Base-by-base conservation (phyloP, 2,329 filamentous ascomycete genomes). In the Fusarium sp. region DNA sequence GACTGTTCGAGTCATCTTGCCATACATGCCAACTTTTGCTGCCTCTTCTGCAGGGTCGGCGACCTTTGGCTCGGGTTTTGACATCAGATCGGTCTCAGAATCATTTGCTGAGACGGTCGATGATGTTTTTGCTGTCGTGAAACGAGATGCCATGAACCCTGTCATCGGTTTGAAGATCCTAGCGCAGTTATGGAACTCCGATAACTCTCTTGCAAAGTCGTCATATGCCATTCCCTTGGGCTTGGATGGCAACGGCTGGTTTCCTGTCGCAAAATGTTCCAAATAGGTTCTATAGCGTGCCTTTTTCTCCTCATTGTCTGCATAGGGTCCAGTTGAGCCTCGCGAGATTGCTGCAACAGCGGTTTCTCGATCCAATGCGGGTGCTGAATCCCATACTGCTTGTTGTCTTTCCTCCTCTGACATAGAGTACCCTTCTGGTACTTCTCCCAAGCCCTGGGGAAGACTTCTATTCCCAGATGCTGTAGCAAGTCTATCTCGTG, bases 21-120 rank as follows among this genome's bases (percentile, higher is more conserved):
- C 96, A 79, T 94, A 97, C 94, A 98, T 97, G 58, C 93, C 94
- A 75, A 97, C 82, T 73, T 87, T 92, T 9, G 96, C 96, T 2
- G 96, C 96, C 71, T 93, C 90, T 75, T 94, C 91, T 13, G 93
- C 93, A 0, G 94, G 90, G 73, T 97, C 92, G 64, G 73, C 70
- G 6, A 71, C 59, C 33, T 80, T 81, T 11, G 75, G 73, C 47
- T 77, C 77, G 2, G 76, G 76, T 43, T 72, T 74, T 8, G 75
- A 75, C 4, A 78, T 37, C 13, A 75, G 51, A 20, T 77, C 77
- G 6, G 60, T 57, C 19, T 49, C 62, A 23, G 48, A 19, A 14
- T 53, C 57, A n/a, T 62, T 65, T 17, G 64, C 51, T 13, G 77
- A 73, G 2, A 73, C 56, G 9, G 75, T 62, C 7, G 79, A 73